Evolutionary conservation across 345 rosid species (phyloP).

Genomic region (Citrus cavaleriei): DNA sequence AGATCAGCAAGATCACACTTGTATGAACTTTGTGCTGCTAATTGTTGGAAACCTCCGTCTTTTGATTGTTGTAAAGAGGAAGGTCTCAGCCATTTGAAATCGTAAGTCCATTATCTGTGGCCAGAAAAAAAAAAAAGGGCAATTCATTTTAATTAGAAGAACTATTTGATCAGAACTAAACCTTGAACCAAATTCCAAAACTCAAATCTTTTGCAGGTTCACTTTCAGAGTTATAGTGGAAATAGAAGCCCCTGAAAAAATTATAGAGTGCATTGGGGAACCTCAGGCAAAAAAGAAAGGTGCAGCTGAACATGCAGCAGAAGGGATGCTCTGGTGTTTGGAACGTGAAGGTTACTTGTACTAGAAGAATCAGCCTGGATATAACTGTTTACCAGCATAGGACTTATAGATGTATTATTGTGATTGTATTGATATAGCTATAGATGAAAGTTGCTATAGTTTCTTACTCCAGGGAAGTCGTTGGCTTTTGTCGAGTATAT

Average conservation of each 20-base stretch:
- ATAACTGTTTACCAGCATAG: background rate
- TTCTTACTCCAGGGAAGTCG: background rate
- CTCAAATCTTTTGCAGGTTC: slow-evolving; percentile 48
- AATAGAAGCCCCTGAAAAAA: slow-evolving; percentile 43
- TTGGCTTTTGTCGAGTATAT: background rate
- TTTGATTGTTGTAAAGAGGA: slow-evolving; percentile 69
- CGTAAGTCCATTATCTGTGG: slow-evolving; percentile 40
- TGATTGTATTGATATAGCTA: background rate
- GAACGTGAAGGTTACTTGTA: slow-evolving; percentile 39
- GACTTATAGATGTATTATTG: background rate
- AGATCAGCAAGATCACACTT: slow-evolving; percentile 58
- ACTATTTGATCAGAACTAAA: background rate
- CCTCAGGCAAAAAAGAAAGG: slow-evolving; percentile 59
- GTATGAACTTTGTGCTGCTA: slow-evolving; percentile 59
- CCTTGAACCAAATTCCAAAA: background rate
- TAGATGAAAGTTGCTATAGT: background rate
- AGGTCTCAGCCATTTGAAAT: slow-evolving; percentile 72
- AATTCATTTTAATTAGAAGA: background rate
- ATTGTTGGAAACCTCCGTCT: slow-evolving; percentile 66
- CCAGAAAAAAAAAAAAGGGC: background rate
- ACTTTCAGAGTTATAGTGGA: slow-evolving; percentile 50
- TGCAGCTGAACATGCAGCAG: slow-evolving; percentile 82
- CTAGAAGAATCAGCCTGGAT: background rate
- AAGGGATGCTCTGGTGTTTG: slow-evolving; percentile 76
- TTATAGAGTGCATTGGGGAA: slow-evolving; percentile 53